These are phyloP conservation scores for Phytophthora idaei DNA, from an alignment of 352 stramenopile species.

Conservation along the genomic window DNA sequence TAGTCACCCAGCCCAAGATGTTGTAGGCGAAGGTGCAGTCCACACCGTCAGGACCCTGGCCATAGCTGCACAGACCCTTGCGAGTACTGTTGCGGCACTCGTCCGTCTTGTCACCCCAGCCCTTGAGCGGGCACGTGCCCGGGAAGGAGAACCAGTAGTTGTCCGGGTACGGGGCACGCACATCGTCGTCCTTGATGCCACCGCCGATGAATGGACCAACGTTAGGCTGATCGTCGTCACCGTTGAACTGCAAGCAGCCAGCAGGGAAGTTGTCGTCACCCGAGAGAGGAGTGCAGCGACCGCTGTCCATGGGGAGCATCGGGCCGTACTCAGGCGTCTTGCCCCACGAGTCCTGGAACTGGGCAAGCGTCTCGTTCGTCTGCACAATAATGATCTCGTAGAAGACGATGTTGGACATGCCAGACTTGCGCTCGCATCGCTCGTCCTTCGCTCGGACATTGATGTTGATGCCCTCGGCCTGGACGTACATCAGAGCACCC, in stretches of 20 bases:
- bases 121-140: constrained; percentile 54
- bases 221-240: constrained; percentile 58
- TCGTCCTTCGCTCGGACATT: constrained; percentile 48
- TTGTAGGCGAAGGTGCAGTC: constrained; percentile 83
- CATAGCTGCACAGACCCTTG: constrained; percentile 68
- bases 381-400: constrained; percentile 73
- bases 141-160: constrained; percentile 79
- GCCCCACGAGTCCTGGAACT: constrained; percentile 60
- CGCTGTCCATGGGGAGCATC: constrained; percentile 70
- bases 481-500: constrained; percentile 80
- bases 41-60: constrained; percentile 64
- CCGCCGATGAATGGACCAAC: constrained; percentile 75
- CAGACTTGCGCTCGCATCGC: constrained; percentile 67
- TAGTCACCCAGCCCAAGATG: constrained; percentile 75
- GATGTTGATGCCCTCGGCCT: constrained; percentile 80
- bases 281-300: constrained; percentile 60
- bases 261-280: constrained; percentile 45
- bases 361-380: constrained; percentile 63
- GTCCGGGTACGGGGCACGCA: constrained; percentile 54
- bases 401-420: constrained; percentile 74
- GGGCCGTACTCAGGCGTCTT: constrained; percentile 71
- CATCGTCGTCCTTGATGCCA: constrained; percentile 55
- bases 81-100: constrained; percentile 52
- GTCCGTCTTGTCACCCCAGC: constrained; percentile 63
- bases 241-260: constrained; percentile 73